Conservation (phyloP, 169 alveolate species). For the Miamiensis avidus region DNA sequence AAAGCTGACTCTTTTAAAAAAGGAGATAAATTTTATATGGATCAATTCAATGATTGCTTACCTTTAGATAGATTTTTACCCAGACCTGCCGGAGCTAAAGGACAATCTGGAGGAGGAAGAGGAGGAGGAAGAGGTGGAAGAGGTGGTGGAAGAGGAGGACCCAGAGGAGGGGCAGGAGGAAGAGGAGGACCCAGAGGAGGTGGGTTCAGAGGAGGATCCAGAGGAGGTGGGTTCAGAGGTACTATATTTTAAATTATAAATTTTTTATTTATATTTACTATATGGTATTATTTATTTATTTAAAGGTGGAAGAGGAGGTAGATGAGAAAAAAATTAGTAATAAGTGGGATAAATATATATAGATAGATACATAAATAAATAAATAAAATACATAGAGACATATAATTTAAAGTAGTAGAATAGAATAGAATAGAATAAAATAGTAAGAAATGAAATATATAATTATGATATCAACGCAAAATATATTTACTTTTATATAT, state of each 20-base stretch:
- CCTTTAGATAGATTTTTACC: conserved; percentile 49
- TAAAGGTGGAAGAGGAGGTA: conserved; percentile 35
- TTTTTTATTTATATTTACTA: no score
- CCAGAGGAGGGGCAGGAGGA: not conserved
- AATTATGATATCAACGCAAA: no score
- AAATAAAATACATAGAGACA: no score
- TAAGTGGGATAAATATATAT: no score
- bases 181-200: conserved; percentile 61
- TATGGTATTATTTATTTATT: no score
- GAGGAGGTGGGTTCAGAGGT: conserved; percentile 79
- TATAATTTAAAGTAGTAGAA: no score
- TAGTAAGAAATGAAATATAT: no score
- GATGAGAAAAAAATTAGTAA: no score
- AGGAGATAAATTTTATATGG: conserved; percentile 35
- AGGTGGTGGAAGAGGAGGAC: conserved; percentile 38
- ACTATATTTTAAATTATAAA: no score
- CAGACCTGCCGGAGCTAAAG: conserved; percentile 35
- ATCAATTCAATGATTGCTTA: conserved; percentile 31
- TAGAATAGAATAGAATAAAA: no score
- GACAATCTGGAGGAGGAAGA: conserved; percentile 30
- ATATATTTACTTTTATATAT: no score
- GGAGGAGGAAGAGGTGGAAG: conserved; percentile 38
- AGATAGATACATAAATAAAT: no score
- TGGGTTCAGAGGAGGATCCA: conserved; percentile 66
- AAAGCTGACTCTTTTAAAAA: conserved; percentile 37